These are phyloP conservation scores for Euryodendron excelsum DNA, from an alignment of 148 eudicot genomes.

Conservation along the genomic window DNA sequence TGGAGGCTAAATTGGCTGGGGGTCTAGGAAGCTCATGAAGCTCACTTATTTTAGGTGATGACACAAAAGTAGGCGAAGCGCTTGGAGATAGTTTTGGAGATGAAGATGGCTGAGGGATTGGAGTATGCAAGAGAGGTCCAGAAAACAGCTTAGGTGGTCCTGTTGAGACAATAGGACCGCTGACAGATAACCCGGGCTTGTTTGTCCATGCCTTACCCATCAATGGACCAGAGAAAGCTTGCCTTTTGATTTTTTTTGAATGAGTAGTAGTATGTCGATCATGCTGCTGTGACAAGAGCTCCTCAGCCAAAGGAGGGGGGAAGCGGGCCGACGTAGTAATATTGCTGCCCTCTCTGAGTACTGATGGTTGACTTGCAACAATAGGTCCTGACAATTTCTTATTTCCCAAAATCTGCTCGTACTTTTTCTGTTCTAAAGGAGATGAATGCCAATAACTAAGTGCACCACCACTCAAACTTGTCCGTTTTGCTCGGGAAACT, in stretches of 20 bases:
- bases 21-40: conserved; percentile 99
- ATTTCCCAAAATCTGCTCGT: conserved; percentile 36
- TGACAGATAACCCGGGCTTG: conserved; percentile 34
- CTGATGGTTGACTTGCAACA: conserved; percentile 32
- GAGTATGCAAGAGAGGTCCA: conserved; percentile 50
- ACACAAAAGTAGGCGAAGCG: conserved; percentile 49
- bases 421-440: conserved; percentile 41
- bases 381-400: conserved; percentile 44
- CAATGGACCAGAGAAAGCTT: conserved; percentile 77
- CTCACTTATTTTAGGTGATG: conserved; percentile 80
- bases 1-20: conserved; percentile 28
- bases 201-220: conserved; percentile 45
- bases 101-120: conserved; percentile 49
- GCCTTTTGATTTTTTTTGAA: conserved; percentile 45
- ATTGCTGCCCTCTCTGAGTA: conserved; percentile 60
- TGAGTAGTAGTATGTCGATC: conserved; percentile 32
- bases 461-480: conserved; percentile 23
- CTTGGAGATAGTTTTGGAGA: conserved; percentile 49
- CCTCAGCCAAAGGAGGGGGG: conserved; percentile 55
- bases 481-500: conserved; percentile 33
- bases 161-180: conserved; percentile 35
- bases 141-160: conserved; percentile 43
- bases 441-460: conserved; percentile 44
- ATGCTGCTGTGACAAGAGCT: conserved; percentile 26
- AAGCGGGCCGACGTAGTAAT: conserved; percentile 22